Evolutionary conservation across 805 yeast species (phyloP), one percentile per base, ranked within the genome.

Genomic region (Kazachstania bromeliacearum): DNA sequence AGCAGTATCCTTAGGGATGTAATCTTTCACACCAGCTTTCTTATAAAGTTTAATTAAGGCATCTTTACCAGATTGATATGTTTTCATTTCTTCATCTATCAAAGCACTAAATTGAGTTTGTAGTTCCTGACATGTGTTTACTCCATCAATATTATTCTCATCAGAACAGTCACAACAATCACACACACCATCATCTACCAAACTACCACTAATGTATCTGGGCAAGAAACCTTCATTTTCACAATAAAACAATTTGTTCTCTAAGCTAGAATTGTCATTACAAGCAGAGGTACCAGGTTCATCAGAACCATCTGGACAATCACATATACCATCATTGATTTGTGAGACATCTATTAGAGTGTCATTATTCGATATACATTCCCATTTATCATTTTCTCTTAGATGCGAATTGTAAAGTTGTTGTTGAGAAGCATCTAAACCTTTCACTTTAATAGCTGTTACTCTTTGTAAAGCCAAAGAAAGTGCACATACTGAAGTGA

Each of bases 141-240:
- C 18, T 3, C 12, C 17, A 8, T 34, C 34, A 8, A 32, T 21
- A 31, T 38, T 33, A 14, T 34, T 31, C 18, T 92, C 98, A 59
- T 92, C 98, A 1, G 85, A 71, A 7, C 98, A 97, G 60, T 92
- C 98, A 60, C 98, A 92, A 59, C 98, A 92, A 55, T 92, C 98
- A 62, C 98, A 92, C 2, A 79, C 77, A 0, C 96, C 96, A 59
- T 92, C 98, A 48, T 79, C 76, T 13, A 92, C 82, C 40, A 77
- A 70, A 48, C 65, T 73, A 6, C 77, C 68, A 4, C 85, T 79
- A 10, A 92, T 69, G 43, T 66, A 72, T 7, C 67, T 66, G 0
- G 87, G 74, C 4, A 68, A 50, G 45, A 74, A 80, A 3, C 95
- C 95, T 34, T 68, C 64, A 51, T 92, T 92, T 7, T 59, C 72